A percentile compares a stretch with the other conserved stretches of the same genome.
Evolutionary conservation across 2,329 filamentous ascomycete species (phyloP).

Genomic region (Ophiostoma sp.): DNA sequence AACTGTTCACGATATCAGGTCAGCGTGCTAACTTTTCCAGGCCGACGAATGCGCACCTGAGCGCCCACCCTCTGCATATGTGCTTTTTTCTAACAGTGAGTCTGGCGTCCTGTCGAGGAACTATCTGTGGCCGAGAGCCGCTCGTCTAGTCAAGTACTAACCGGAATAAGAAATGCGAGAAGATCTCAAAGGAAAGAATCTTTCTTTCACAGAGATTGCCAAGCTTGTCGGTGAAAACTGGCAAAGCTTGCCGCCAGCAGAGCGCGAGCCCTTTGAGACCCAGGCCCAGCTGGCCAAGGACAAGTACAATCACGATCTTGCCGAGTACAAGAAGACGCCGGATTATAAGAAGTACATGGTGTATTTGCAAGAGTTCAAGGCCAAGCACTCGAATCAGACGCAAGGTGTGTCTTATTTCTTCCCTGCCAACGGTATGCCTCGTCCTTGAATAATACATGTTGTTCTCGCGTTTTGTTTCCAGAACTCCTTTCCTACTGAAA

Average conservation of each 20-base stretch:
- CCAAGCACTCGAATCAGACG: constrained; percentile 56
- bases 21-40: constrained; percentile 35
- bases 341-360: constrained; percentile 63
- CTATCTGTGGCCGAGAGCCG: not conserved
- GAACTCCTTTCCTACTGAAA: not conserved
- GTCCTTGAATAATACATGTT: constrained; percentile 13
- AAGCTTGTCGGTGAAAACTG: constrained; percentile 77
- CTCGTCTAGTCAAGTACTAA: not conserved
- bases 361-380: constrained; percentile 73
- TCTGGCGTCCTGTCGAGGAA: not conserved
- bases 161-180: constrained; percentile 61
- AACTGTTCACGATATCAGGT: too few species aligned
- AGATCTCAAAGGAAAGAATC: constrained; percentile 65
- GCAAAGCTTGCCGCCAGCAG: constrained; percentile 61
- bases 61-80: constrained; percentile 74
- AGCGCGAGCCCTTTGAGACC: constrained; percentile 67
- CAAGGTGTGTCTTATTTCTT: constrained; percentile 44
- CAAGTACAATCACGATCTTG: constrained; percentile 65
- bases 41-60: constrained; percentile 75
- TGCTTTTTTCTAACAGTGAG: constrained; percentile 76
- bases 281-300: constrained; percentile 70
- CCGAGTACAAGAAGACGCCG: constrained; percentile 70
- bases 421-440: constrained; percentile 20
- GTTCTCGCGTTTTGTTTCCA: constrained; percentile 11
- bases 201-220: constrained; percentile 78